Evolutionary conservation across 768 basidiomycete genomes (phyloP).

Genomic region (Lentinula aciculospora): DNA sequence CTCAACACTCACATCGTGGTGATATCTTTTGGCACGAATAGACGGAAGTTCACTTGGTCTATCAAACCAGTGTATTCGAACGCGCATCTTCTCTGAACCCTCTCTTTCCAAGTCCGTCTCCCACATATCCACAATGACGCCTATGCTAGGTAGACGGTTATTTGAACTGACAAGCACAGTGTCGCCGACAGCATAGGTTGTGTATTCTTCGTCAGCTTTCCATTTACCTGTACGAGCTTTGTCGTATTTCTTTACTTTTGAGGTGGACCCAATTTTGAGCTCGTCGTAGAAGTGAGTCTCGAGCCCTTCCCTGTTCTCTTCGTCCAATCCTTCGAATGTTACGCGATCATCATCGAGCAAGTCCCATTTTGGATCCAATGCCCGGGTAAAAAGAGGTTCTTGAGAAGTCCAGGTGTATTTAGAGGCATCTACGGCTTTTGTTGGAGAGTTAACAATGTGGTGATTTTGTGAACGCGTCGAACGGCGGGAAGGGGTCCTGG

Average conservation of each 20-base stretch:
- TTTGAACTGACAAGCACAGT: slow-evolving; percentile 34
- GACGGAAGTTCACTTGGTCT: slow-evolving; percentile 57
- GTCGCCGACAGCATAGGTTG: slow-evolving; percentile 37
- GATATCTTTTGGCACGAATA: slow-evolving; percentile 54
- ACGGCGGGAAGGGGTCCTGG: slow-evolving; percentile 26
- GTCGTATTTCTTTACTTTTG: background rate
- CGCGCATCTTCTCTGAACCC: slow-evolving; percentile 38
- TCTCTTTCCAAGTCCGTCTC: slow-evolving; percentile 27
- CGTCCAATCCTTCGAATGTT: slow-evolving; percentile 6
- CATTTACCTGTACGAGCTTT: slow-evolving; percentile 5
- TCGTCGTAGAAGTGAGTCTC: slow-evolving; percentile 12
- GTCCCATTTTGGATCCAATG: slow-evolving; percentile 19
- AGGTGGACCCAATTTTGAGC: slow-evolving; percentile 4
- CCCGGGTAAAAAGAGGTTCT: slow-evolving; percentile 11
- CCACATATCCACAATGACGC: slow-evolving; percentile 70
- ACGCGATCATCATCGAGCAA: slow-evolving; percentile 3
- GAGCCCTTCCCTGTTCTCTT: slow-evolving; percentile 7
- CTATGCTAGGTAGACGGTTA: slow-evolving; percentile 50
- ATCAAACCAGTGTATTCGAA: slow-evolving; percentile 75
- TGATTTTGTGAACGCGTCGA: slow-evolving; percentile 26
- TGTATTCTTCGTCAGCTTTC: slow-evolving; percentile 5
- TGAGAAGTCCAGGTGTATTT: background rate
- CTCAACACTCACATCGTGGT: slow-evolving; percentile 52
- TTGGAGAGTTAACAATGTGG: slow-evolving; percentile 20
- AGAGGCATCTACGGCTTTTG: slow-evolving; percentile 3